These are phyloP conservation scores for Betula pendula DNA, from an alignment of 306 rosid species.

Conservation along the genomic window DNA sequence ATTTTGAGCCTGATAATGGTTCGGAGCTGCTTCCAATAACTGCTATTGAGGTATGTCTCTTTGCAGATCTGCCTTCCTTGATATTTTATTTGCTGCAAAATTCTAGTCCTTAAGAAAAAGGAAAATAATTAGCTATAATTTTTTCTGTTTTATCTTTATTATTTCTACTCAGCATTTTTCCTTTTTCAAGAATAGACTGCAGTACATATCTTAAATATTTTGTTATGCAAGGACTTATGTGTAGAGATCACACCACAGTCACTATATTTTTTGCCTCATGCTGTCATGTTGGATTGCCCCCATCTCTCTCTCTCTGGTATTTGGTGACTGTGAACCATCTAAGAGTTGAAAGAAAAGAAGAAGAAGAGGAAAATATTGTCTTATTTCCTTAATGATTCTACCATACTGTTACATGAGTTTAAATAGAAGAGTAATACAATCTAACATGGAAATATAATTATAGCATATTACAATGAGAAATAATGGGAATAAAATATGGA, in stretches of 20 bases:
- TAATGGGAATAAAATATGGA: too few species aligned
- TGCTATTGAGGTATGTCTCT: constrained; percentile 63
- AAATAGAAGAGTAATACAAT: too few species aligned
- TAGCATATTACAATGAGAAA: too few species aligned
- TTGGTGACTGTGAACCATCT: neutral
- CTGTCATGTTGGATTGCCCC: neutral
- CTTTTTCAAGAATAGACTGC: neutral
- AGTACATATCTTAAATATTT: neutral
- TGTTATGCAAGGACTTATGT: constrained; percentile 2
- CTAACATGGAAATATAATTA: too few species aligned
- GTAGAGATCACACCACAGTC: neutral
- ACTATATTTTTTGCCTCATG: neutral
- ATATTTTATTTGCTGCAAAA: neutral
- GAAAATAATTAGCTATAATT: neutral
- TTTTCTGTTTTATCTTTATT: neutral
- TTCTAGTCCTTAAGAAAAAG: neutral
- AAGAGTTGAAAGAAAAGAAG: too few species aligned
- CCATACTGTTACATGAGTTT: too few species aligned
- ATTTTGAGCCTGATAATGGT: constrained; percentile 86
- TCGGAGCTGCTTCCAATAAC: constrained; percentile 83
- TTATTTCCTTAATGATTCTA: too few species aligned
- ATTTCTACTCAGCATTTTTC: neutral
- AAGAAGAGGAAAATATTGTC: too few species aligned
- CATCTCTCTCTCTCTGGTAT: neutral
- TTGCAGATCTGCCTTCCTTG: neutral